Evolutionary conservation across 2,329 filamentous ascomycete species (phyloP).

Genomic region (Cercospora sesami): DNA sequence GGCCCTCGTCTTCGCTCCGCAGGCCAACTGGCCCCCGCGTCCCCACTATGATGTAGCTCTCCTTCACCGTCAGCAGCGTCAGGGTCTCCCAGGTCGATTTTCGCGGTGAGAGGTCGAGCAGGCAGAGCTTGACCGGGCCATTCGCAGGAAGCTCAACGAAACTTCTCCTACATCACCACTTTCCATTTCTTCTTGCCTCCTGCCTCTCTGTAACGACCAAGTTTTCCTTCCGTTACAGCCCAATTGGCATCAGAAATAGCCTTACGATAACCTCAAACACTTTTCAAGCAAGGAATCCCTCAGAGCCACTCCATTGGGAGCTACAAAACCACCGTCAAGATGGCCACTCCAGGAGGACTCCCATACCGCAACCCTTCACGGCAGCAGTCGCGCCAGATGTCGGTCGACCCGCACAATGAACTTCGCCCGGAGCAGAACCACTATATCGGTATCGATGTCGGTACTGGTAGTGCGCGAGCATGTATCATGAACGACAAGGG

Average conservation of each 20-base stretch:
- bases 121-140: not conserved
- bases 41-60: conserved; percentile 21
- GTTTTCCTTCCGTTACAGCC: not conserved
- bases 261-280: not conserved
- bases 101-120: conserved; percentile 10
- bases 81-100: conserved; percentile 12
- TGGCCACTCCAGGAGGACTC: conserved; percentile 23
- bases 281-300: conserved; percentile 5
- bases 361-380: conserved; percentile 39
- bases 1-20: not conserved
- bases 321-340: conserved; percentile 7
- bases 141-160: conserved; percentile 13
- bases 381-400: conserved; percentile 50
- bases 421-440: conserved; percentile 59
- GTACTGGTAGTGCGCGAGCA: conserved; percentile 90
- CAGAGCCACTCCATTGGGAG: not conserved
- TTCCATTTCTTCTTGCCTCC: not conserved
- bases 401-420: conserved; percentile 57
- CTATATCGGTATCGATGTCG: conserved; percentile 89
- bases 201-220: not conserved
- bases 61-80: conserved; percentile 1
- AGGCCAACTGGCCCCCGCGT: conserved; percentile 11
- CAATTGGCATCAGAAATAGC: not conserved
- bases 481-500: conserved; percentile 92
- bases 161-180: not conserved